Conservation (phyloP, 495 filamentous ascomycete species). For the Tuber brumale region DNA sequence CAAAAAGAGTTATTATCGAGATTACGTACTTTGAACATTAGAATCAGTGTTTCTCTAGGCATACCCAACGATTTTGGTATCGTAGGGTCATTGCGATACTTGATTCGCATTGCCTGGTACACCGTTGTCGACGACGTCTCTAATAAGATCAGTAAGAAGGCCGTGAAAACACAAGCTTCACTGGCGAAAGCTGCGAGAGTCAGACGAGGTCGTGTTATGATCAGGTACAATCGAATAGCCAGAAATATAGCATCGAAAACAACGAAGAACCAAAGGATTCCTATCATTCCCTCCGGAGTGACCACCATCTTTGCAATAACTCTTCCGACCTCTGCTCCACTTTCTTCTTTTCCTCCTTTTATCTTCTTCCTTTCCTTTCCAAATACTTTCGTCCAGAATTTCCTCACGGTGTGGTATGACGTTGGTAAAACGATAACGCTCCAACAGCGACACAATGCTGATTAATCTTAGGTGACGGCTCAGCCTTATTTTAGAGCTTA, state of each 20-base stretch:
- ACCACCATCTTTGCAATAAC: constrained; percentile 11
- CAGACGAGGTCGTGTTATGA: constrained; percentile 21
- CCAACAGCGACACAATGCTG: background rate
- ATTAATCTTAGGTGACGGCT: background rate
- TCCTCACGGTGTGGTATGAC: background rate
- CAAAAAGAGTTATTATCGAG: background rate
- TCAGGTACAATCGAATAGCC: constrained; percentile 21
- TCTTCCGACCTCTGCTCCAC: background rate
- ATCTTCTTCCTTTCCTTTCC: background rate
- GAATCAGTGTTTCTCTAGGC: constrained; percentile 13
- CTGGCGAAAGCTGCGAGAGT: constrained; percentile 18
- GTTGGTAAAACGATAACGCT: background rate
- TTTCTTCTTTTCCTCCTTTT: background rate
- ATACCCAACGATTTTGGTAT: constrained; percentile 17
- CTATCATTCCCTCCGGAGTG: constrained; percentile 26
- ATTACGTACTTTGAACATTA: constrained; percentile 25
- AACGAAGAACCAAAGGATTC: constrained; percentile 21
- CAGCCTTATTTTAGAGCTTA: background rate
- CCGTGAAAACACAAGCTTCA: constrained; percentile 24
- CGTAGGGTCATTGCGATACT: constrained; percentile 20
- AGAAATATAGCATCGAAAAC: constrained; percentile 21
- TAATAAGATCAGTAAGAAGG: constrained; percentile 15
- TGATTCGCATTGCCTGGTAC: constrained; percentile 21
- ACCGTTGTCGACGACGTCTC: constrained; percentile 20
- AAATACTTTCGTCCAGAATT: background rate